Evolutionary conservation across 2,329 filamentous ascomycete species (phyloP).

Genomic region (Aspergillus texensis): DNA sequence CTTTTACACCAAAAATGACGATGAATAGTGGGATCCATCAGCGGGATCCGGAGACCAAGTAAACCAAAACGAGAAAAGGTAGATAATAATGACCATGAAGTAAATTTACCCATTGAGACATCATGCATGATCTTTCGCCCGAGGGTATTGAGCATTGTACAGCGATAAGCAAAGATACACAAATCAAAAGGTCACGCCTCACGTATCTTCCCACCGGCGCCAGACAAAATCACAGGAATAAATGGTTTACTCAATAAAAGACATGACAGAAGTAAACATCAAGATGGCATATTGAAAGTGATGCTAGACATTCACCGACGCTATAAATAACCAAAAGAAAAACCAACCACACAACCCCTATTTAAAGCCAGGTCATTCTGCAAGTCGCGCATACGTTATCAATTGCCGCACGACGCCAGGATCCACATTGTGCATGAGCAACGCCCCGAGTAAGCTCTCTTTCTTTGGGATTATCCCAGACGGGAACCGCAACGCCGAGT

Average conservation of each 20-base stretch:
- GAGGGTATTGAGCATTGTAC: slow-evolving; percentile 44
- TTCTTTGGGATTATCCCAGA: slow-evolving; percentile 66
- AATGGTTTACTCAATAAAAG: slow-evolving; percentile 28
- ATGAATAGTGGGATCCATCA: not conserved
- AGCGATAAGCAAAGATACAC: slow-evolving; percentile 23
- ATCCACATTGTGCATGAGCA: slow-evolving; percentile 68
- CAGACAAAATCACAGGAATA: slow-evolving; percentile 17
- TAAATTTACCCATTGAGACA: slow-evolving; percentile 21
- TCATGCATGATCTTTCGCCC: slow-evolving; percentile 30
- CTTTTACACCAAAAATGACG: not conserved
- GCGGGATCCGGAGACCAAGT: too few species aligned
- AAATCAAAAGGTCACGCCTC: slow-evolving; percentile 25
- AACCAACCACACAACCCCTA: slow-evolving; percentile 13
- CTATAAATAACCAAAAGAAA: slow-evolving; percentile 23
- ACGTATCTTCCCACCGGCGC: slow-evolving; percentile 29
- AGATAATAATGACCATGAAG: slow-evolving; percentile 14
- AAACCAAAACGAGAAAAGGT: not conserved
- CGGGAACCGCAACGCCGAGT: slow-evolving; percentile 55
- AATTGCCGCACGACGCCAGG: slow-evolving; percentile 67
- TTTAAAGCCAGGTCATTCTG: slow-evolving; percentile 38
- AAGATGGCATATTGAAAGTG: slow-evolving; percentile 18
- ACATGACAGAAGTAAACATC: slow-evolving; percentile 25
- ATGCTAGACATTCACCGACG: slow-evolving; percentile 17
- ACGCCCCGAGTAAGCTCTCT: slow-evolving; percentile 67
- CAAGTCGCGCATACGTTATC: slow-evolving; percentile 63